Evolutionary conservation across 352 stramenopile genomes (phyloP).

Genomic region (Phytophthora multivora): DNA sequence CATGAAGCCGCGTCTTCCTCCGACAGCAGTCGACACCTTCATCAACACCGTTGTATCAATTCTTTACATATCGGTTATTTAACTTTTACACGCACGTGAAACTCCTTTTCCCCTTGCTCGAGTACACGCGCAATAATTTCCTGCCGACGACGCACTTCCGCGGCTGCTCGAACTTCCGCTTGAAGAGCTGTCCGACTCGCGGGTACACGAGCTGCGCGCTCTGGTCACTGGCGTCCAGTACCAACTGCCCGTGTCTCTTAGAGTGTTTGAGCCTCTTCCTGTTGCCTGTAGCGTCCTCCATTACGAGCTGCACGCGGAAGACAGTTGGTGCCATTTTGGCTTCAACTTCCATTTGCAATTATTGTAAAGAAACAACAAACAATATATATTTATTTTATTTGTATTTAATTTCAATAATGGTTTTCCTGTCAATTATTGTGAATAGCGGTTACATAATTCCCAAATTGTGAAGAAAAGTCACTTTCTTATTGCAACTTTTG

Average conservation of each 20-base stretch:
- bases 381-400: too few relatives aligned
- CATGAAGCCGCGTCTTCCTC: slow-evolving; percentile 37
- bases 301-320: slow-evolving; percentile 43
- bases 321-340: neutral
- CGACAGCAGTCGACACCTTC: slow-evolving; percentile 33
- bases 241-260: slow-evolving; percentile 45
- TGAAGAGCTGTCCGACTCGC: slow-evolving; percentile 40
- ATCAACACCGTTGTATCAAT: neutral
- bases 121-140: slow-evolving; percentile 52
- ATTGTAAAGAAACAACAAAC: neutral
- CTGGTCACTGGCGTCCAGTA: slow-evolving; percentile 35
- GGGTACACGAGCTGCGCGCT: slow-evolving; percentile 54
- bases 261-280: slow-evolving; percentile 33
- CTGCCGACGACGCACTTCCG: slow-evolving; percentile 48
- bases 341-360: neutral
- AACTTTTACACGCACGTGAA: slow-evolving; percentile 41
- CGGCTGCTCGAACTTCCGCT: slow-evolving; percentile 57
- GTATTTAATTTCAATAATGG: too few relatives aligned
- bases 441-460: slow-evolving; percentile 1
- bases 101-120: slow-evolving; percentile 40
- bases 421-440: neutral
- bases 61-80: neutral
- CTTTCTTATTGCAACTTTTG: slow-evolving; percentile 13
- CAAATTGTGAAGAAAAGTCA: slow-evolving; percentile 13
- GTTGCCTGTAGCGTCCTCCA: slow-evolving; percentile 19